Base-by-base conservation (phyloP, 2,329 filamentous ascomycete species). In the Hypomyces rosellus region DNA sequence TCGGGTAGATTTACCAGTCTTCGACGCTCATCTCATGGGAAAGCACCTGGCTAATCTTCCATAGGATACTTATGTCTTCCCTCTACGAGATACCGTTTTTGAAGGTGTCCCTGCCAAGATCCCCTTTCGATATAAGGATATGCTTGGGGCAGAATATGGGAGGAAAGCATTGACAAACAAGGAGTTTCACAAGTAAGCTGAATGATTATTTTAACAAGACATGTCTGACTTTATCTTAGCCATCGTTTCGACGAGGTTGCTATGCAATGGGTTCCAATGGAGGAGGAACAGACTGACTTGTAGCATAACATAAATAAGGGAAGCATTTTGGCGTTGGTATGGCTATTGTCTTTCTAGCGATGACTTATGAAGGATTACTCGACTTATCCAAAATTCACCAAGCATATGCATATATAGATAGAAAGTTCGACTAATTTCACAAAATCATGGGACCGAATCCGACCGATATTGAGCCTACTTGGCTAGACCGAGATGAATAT, bases 41-140 rank as follows among this genome's bases (percentile, higher is more conserved):
- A 47, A 46, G 5, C n/a, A 12, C 2, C 15, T 20, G 11, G 5
- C 38, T 52, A 37, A 52, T 34, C 15, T 7, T 9, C 8, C 1
- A 3, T 39, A 77, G 71, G 75, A 79, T 50, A 75, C 73, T 0
- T 76, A 86, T 49, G 70, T 90, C 11, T 88, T 82, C 60, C 86
- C 86, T 0, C 69, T 90, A 60, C 74, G 82, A n/a, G 76, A 82
- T 53, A 86, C 82, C 1, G 76, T 72, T 1, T 89, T 87, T 50
- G 86, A 89, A 60, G 84, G 82, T 1, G 75, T 82, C 0, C 70
- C 75, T 1, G 84, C 78, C 42, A 82, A 82, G 65, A 82, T 89
- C 20, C 86, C 86, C 0, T 82, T 76, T 58, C 68, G 72, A 7
- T 85, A 82, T 60, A 73, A 76, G 53, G 76, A 80, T 43, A 73